Conservation (phyloP, 108 stramenopile species). For the Schizochytrium sp. region DNA sequence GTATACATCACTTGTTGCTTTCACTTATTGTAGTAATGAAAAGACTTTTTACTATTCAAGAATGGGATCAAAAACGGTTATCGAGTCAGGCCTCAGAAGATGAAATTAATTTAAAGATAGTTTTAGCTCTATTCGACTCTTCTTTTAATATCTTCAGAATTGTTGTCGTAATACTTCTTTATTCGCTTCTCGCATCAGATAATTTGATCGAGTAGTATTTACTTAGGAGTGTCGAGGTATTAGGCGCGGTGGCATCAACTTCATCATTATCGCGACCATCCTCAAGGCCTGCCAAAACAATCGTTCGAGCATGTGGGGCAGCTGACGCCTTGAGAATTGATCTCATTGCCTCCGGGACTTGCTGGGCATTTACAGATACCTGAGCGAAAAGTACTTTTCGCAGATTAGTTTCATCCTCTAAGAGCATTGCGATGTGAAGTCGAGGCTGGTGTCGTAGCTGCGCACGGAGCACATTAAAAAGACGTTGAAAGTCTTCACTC, state of each 20-base stretch:
- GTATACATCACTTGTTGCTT: too few species aligned
- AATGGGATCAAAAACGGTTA: too few species aligned
- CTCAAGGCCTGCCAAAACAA: constrained; percentile 11
- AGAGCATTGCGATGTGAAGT: background rate
- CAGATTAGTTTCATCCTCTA: background rate
- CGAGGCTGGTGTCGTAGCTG: background rate
- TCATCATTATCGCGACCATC: background rate
- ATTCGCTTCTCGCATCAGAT: too few species aligned
- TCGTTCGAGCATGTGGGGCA: background rate
- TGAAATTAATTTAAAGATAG: too few species aligned
- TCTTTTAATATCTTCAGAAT: too few species aligned
- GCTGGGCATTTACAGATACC: background rate
- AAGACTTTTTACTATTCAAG: too few species aligned
- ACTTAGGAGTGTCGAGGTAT: background rate
- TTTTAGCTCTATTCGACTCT: too few species aligned
- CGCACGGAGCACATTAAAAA: constrained; percentile 5
- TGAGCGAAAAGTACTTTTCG: constrained; percentile 1
- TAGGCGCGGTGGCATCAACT: background rate
- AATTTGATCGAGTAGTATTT: background rate
- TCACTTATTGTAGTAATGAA: too few species aligned
- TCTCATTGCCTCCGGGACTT: background rate
- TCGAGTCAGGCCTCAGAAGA: too few species aligned
- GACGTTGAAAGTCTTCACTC: constrained; percentile 23
- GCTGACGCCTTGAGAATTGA: background rate
- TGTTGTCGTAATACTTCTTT: too few species aligned